Evolutionary conservation across 2,329 filamentous ascomycete genomes (phyloP).

Genomic region (Beauveria pseudobassiana): DNA sequence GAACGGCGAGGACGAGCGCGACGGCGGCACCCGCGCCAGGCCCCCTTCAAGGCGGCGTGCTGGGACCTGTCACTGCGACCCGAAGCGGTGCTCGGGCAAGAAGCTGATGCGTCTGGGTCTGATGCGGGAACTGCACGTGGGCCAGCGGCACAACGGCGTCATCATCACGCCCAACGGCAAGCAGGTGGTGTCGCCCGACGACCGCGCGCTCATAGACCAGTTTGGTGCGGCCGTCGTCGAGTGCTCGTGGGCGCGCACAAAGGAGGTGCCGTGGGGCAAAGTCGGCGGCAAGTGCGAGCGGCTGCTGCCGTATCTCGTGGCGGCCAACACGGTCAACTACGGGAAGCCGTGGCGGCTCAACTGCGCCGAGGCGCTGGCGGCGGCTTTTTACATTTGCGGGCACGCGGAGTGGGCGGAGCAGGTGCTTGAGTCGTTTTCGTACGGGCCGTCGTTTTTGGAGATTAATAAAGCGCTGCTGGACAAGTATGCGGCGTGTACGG

Average conservation of each 20-base stretch:
- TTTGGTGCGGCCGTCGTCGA: slow-evolving; percentile 94
- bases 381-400: slow-evolving; percentile 88
- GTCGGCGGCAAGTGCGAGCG: slow-evolving; percentile 93
- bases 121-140: slow-evolving; percentile 87
- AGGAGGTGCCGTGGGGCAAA: slow-evolving; percentile 82
- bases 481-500: slow-evolving; percentile 74
- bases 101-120: slow-evolving; percentile 84
- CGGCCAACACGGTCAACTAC: slow-evolving; percentile 96
- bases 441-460: slow-evolving; percentile 79
- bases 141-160: slow-evolving; percentile 85
- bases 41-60: slow-evolving; percentile 83
- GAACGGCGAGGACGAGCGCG: slow-evolving; percentile 23
- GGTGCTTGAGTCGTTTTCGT: slow-evolving; percentile 76
- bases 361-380: slow-evolving; percentile 89
- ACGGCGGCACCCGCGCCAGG: slow-evolving; percentile 21
- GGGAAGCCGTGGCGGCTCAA: slow-evolving; percentile 92
- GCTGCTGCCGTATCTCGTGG: slow-evolving; percentile 86
- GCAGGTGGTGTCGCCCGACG: slow-evolving; percentile 72
- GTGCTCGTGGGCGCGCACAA: slow-evolving; percentile 89
- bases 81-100: slow-evolving; percentile 94
- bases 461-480: slow-evolving; percentile 82
- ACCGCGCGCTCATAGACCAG: slow-evolving; percentile 73
- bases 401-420: slow-evolving; percentile 85
- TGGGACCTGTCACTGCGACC: slow-evolving; percentile 99
- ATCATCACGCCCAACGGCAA: slow-evolving; percentile 96